Base-by-base conservation (phyloP, 176 grass and related monocot species). In the Oryza brachyantha region DNA sequence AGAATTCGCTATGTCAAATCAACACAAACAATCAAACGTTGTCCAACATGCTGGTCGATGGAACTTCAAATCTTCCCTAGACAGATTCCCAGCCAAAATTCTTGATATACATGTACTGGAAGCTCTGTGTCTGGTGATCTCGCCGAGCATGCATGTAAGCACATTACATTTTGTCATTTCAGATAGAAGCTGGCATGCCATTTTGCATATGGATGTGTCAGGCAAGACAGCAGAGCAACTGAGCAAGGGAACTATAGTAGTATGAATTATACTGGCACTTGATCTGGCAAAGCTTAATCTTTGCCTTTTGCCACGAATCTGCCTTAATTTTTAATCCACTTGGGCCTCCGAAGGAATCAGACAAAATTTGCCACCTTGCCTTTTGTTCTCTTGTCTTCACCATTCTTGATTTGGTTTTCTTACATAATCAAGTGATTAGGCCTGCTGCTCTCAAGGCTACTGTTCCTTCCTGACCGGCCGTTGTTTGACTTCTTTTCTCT, bases 81-180 rank as follows among this genome's bases (percentile, higher is more conserved):
- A 4, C 17, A 55, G n/a, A 1, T 57, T 57, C n/a, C 52, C 52
- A 22, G 45, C 6, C 50, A 54, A 7, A 10, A 55, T 1, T 54
- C 50, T 32, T 75, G 29, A 36, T 66, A 61, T 64, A 66, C 12
- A 12, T 7, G 31, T 61, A 68, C 32, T 19, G 54, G 83, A 90
- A 83, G 72, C 83, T 75, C 4, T 36, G 4, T 83, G 22, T 29
- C 13, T 29, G 16, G 78, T 85, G 66, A 85, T 89, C 42, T 85
- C 73, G 29, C 63, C 66, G 57, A 85, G 83, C 66, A n/a, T n/a
- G n/a, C 85, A 85, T 16, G 22, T 46, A 10, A 73, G 82, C 48
- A 45, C 16, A 5, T 46, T 46, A 4, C 14, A 46, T 46, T 46
- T 52, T n/a, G 48, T 52, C 48, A 52, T 52, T 52, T n/a, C 17